Base-by-base conservation (phyloP, 768 basidiomycete genomes). In the Lentinus brumalis region DNA sequence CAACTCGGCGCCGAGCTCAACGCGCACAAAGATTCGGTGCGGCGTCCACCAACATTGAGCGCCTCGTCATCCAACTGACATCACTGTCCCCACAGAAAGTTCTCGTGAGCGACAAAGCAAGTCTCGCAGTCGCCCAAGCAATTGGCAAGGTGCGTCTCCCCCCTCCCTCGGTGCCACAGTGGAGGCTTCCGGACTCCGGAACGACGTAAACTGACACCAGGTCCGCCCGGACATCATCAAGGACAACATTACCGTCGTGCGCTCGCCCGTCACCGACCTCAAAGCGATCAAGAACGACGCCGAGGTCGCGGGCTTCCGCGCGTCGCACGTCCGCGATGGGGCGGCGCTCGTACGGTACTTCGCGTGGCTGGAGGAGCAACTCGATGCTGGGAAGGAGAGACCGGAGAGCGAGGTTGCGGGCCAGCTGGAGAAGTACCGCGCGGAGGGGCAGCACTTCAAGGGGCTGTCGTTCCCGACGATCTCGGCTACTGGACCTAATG, bases 381-480 rank as follows among this genome's bases (percentile, higher is more conserved):
- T 98, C 16, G 73, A 81, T 3, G 76, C 80, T 7, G 91, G 86
- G 0, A 78, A 76, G 16, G 80, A 78, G 59, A 61, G 96, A 60
- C 87, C 82, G 44, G 96, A 99, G 72, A 87, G 86, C 63, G 82
- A 94, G 61, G 96, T 84, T 12, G 89, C 95, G 1, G 83, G 86
- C 66, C 78, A 87, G 66, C 79, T 99, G 52, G 90, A 94, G 75
- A 76, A 84, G 66, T 97, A 83, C 67, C 79, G 96, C 75, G 85
- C 86, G 94, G 86, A 94, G 70, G 80, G 91, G 26, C 83, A 85
- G 31, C 69, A 87, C 51, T 99, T 93, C 82, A 86, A 83, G 65
- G 96, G 96, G 0, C 76, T 96, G 14, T 96, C 94, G 2, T 99
- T 99, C 73, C 74, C 83, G 0, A 97, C 97, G 0, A 98, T 99